These are phyloP conservation scores for Tylopilus sp. DNA, from an alignment of 768 basidiomycete species.

Conservation along the genomic window DNA sequence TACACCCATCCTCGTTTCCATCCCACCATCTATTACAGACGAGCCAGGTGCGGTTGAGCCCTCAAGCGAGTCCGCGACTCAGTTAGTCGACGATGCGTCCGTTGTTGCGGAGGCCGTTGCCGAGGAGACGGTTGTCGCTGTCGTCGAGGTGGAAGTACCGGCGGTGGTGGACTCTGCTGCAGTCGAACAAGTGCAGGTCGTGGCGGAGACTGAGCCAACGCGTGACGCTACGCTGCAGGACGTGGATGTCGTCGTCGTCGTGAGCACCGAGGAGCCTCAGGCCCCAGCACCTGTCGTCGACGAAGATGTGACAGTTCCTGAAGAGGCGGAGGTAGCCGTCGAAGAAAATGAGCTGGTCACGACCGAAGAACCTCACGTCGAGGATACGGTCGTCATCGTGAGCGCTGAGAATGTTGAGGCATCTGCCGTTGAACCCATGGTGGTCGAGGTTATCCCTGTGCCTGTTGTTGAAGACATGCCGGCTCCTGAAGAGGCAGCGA, in stretches of 20 bases:
- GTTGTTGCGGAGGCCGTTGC: no score
- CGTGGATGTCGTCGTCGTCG: neutral
- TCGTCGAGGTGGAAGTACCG: neutral
- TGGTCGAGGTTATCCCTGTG: neutral
- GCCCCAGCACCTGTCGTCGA: neutral
- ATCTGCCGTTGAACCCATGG: neutral
- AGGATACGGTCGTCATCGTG: neutral
- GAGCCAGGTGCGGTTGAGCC: slow-evolving; percentile 1
- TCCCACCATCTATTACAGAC: neutral
- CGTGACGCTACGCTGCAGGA: neutral
- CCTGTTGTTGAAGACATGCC: neutral
- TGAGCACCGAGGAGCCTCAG: neutral
- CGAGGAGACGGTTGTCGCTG: neutral
- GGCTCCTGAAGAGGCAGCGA: neutral
- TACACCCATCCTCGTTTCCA: neutral
- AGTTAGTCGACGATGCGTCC: slow-evolving; percentile 8
- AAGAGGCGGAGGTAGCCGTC: no score
- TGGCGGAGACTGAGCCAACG: neutral
- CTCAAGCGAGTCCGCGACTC: slow-evolving; percentile 6
- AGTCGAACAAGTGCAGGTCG: neutral
- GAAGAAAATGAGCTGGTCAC: neutral
- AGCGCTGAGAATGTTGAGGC: neutral
- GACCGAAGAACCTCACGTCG: neutral
- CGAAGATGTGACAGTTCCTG: no score
- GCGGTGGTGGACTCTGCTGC: neutral